Percentiles rank a stretch among this genome's conserved stretches.
Conservation (phyloP, 1,284 basidiomycete species). For the Sanghuangporus sanghuang region DNA sequence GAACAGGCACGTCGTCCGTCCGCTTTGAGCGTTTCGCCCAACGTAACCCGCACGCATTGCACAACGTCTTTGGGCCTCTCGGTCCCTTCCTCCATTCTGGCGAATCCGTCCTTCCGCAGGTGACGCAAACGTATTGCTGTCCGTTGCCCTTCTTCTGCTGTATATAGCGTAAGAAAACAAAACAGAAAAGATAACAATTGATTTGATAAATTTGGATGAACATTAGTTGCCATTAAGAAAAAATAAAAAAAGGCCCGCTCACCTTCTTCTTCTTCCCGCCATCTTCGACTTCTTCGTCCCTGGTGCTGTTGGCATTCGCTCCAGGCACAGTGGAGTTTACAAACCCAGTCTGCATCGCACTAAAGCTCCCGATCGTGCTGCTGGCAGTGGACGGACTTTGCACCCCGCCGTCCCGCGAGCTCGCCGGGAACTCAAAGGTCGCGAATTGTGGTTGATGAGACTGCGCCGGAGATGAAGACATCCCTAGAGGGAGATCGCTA, state of each 20-base stretch:
- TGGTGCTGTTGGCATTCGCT: background rate
- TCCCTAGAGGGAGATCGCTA: background rate
- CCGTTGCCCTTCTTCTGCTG: slow-evolving; percentile 47
- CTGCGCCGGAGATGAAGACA: background rate
- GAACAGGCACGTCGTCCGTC: slow-evolving; percentile 27
- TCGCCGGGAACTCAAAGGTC: background rate
- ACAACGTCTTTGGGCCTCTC: slow-evolving; percentile 78
- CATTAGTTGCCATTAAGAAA: background rate
- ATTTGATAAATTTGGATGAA: too few species aligned
- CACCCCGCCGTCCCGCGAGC: background rate
- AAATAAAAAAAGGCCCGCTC: background rate
- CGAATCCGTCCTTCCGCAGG: slow-evolving; percentile 76
- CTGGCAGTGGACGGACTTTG: slow-evolving; percentile 5
- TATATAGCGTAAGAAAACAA: background rate
- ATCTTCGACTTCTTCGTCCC: slow-evolving; percentile 12
- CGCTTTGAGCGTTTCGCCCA: slow-evolving; percentile 71
- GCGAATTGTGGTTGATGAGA: background rate
- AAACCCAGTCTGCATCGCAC: background rate
- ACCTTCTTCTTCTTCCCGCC: slow-evolving; percentile 14
- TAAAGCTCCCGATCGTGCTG: background rate
- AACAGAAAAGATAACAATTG: background rate
- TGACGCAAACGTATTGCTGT: slow-evolving; percentile 65
- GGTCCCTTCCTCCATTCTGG: slow-evolving; percentile 87
- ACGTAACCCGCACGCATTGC: slow-evolving; percentile 81
- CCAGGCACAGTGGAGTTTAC: background rate